Base-by-base conservation (phyloP, 225 moss, liverwort and hornwort genomes). In the Sphagnum contortum region DNA sequence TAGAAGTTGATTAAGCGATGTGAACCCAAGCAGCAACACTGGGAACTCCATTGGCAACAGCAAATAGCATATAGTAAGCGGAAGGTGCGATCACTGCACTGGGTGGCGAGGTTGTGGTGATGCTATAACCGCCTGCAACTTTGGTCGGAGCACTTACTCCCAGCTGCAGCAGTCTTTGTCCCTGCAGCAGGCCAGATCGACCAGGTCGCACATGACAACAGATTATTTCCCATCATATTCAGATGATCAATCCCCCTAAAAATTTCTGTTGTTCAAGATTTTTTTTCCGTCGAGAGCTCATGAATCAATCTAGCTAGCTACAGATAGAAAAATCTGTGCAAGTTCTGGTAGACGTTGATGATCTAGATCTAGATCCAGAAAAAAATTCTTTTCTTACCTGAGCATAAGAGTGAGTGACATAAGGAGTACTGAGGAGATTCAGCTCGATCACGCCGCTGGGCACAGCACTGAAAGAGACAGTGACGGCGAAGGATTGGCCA, bases 1-100 rank as follows among this genome's bases (percentile, higher is more conserved):
- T 29, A 11, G 58, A 44, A 45, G 10, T 44, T 3, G 14, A 48
- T 59, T 61, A 80, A 54, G 63, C 69, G 2, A 83, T 58, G 44
- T 72, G 67, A 57, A 83, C 47, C 83, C 83, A 83, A 55, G 44
- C 53, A 48, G 74, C 83, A 48, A 8, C 45, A 57, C 83, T 77
- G 12, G 83, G 83, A 4, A 5, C 72, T 55, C 80, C 68, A 45
- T 77, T 77, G 3, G 71, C 77, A 14, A 75, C 57, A 4, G 71
- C 79, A n/a, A 86, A 82, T 1, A 77, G 52, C 86, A 82, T 86
- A 72, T 82, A 86, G 74, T 86, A 86, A 14, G 69, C 74, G 2
- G 68, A 50, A 5, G 86, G 82, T 8, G 86, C 86, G 3, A 82
- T 55, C n/a, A 52, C 64, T 5, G 60, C 12, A 47, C n/a, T 58